A percentile compares a stretch with the other conserved stretches of the same genome.
phyloP scores from a whole-genome alignment of 2,329 filamentous ascomycete species.

The Hymenotorrendiella dingleyae region DNA sequence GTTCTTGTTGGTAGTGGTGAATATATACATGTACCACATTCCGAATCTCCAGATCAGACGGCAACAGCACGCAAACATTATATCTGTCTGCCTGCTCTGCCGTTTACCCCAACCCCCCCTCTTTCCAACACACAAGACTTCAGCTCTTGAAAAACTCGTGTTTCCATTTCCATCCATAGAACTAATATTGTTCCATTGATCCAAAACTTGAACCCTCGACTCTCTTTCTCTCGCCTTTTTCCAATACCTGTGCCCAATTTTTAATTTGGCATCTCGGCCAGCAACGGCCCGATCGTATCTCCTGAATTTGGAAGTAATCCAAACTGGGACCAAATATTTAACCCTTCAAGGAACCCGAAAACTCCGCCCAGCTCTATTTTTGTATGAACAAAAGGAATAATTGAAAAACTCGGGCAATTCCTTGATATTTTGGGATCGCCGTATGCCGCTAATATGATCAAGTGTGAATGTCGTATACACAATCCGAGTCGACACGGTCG shows the following conservation, averaged over 20 bases:
- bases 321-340: background rate
- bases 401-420: background rate
- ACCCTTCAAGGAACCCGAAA: background rate
- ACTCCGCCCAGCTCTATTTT: constrained; percentile 15
- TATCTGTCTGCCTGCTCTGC: no score
- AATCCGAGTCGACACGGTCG: background rate
- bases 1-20: no score
- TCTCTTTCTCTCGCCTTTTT: no score
- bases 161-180: constrained; percentile 10
- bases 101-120: no score
- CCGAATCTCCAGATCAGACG: no score
- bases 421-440: background rate
- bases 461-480: background rate
- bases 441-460: constrained; percentile 12
- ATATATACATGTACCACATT: no score
- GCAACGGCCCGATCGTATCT: no score
- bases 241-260: constrained; percentile 4
- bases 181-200: background rate
- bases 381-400: constrained; percentile 3
- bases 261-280: background rate
- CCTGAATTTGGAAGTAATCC: background rate
- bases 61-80: no score
- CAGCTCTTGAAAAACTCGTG: constrained; percentile 29
- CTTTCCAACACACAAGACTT: constrained; percentile 24
- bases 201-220: background rate